A percentile compares a stretch with the other conserved stretches of the same genome.
These are phyloP conservation scores for Scedosporium aurantiacum DNA, from an alignment of 2,329 filamentous ascomycete species.

Conservation along the genomic window DNA sequence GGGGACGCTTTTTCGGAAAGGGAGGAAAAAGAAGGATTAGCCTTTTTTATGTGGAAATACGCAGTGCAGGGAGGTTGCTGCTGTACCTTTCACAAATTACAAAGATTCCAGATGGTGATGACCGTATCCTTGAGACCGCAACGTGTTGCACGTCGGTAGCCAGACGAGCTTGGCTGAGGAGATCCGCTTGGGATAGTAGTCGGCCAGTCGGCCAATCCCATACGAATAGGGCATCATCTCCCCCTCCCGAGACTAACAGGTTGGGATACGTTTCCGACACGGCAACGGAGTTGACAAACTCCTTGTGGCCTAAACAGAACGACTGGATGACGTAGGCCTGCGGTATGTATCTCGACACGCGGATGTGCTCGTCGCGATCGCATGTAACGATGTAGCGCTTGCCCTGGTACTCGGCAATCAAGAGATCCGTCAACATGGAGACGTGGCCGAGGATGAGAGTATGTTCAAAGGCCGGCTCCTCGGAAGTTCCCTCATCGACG, in stretches of 20 bases:
- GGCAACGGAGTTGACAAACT: slow-evolving; percentile 72
- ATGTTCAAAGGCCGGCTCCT: slow-evolving; percentile 53
- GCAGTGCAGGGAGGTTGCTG: neutral
- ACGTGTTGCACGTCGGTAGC: slow-evolving; percentile 21
- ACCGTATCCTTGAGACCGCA: slow-evolving; percentile 28
- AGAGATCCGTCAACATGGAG: slow-evolving; percentile 77
- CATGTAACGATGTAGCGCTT: slow-evolving; percentile 43
- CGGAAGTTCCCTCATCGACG: slow-evolving; percentile 19
- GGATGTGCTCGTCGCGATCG: slow-evolving; percentile 63
- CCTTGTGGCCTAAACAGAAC: slow-evolving; percentile 78
- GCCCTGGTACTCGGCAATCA: slow-evolving; percentile 29
- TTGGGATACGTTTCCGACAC: slow-evolving; percentile 44
- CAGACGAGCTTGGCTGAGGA: slow-evolving; percentile 33
- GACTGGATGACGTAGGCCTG: slow-evolving; percentile 82
- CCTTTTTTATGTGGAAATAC: neutral
- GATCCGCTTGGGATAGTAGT: slow-evolving; percentile 41
- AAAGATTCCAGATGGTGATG: slow-evolving; percentile 20
- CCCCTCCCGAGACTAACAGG: slow-evolving; percentile 75
- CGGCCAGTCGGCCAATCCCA: slow-evolving; percentile 66
- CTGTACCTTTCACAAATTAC: slow-evolving; percentile 32
- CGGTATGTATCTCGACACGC: slow-evolving; percentile 68
- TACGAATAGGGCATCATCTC: slow-evolving; percentile 64
- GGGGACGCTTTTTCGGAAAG: slow-evolving; percentile 30
- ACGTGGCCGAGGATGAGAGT: slow-evolving; percentile 83
- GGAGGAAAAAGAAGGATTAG: slow-evolving; percentile 11